Evolutionary conservation across 805 yeast genomes (phyloP), one percentile per base, ranked within the genome.

Genomic region (Metschnikowia shivogae): DNA sequence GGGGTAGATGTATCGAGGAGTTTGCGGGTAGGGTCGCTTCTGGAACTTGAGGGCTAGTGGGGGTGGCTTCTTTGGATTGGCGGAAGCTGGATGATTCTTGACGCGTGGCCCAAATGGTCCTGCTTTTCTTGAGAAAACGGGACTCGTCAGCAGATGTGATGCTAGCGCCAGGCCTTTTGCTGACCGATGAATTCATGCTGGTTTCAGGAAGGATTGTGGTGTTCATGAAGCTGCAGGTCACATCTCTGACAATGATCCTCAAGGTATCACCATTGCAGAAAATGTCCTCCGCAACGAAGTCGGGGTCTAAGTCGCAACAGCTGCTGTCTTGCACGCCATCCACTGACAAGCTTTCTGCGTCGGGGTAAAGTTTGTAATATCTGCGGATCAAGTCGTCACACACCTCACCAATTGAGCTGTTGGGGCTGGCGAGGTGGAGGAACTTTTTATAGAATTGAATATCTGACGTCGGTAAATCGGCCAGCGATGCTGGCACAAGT

Each of bases 251-350:
- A n/a, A 70, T 47, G 3, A 71, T 62, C 37, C 74, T 56, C 20
- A 71, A 43, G 8, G 61, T 45, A 38, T 67, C 73, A 4, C 69
- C 69, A 12, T 64, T 53, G n/a, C 26, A 39, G 55, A 87, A 85
- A 5, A 86, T 82, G 54, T 85, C 87, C 8, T 74, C 74, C 0
- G 81, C 84, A 2, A 62, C 48, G 51, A 81, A 86, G 48, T 86
- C 95, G 0, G 90, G 90, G 61, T 87, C 96, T 45, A 87, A 65
- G 58, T 87, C 95, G 53, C 90, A 85, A 45, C 74, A 75, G 47
- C 79, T 76, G 34, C 62, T 62, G 60, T 86, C 92, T 57, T 86
- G 95, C 5, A 87, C 63, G 41, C 77, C 76, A n/a, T 73, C 64
- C 34, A 87, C 77, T 5, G 70, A 70, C 14, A 86, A 60, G 1